Evolutionary conservation across 164 flowering plant species (phyloP).

Genomic region (Magnolia sinica): DNA sequence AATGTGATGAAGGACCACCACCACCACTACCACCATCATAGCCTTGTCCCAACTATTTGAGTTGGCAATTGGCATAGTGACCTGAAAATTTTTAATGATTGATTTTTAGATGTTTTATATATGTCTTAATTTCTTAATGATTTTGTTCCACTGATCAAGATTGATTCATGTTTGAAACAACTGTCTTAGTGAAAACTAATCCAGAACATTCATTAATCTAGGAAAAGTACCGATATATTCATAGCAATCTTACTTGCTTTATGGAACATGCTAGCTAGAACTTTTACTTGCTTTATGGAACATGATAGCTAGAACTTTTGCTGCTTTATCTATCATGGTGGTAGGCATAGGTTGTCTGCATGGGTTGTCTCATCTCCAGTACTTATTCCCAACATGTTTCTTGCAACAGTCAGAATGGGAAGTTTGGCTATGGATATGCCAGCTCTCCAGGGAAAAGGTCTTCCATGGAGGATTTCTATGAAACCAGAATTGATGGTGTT

Average conservation of each 20-base stretch:
- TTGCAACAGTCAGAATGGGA: constrained; percentile 75
- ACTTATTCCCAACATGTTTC: constrained; percentile 5
- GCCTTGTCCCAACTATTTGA: too few relatives aligned
- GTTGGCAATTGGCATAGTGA: too few relatives aligned
- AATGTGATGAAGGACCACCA: too few relatives aligned
- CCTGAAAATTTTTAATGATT: too few relatives aligned
- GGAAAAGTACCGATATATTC: neutral
- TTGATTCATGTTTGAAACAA: neutral
- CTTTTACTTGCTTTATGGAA: neutral
- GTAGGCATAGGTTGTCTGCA: neutral
- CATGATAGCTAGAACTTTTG: neutral
- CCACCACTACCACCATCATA: too few relatives aligned
- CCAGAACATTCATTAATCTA: neutral
- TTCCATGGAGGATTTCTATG: constrained; percentile 98
- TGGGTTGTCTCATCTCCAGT: neutral
- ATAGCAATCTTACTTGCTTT: neutral
- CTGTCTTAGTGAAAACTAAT: neutral
- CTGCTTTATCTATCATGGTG: neutral
- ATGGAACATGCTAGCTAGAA: neutral
- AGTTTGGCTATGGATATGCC: constrained; percentile 98
- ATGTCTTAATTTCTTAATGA: neutral
- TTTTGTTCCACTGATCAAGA: neutral
- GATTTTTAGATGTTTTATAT: too few relatives aligned
- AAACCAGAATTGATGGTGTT: constrained; percentile 89
- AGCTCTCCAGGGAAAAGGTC: constrained; percentile 95